Base-by-base conservation (phyloP, 2,329 filamentous ascomycete species). In the Alternaria panax region DNA sequence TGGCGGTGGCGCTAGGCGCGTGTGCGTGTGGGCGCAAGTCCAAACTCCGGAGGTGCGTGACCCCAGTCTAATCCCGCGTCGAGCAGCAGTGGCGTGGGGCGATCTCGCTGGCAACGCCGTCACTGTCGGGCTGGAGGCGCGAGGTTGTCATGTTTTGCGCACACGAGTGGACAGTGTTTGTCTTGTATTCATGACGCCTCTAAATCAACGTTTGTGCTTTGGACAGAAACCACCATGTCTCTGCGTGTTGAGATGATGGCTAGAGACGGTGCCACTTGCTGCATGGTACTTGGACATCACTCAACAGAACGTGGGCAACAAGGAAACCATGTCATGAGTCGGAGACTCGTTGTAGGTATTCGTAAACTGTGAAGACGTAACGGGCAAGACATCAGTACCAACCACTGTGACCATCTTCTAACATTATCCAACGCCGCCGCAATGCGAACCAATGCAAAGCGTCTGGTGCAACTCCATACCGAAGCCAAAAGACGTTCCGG, bases 401-500 rank as follows among this genome's bases (percentile, higher is more conserved):
- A 28, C n/a, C 4, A 27, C 18, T 24, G 25, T 30, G 14, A 58
- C 25, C n/a, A 14, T 28, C 16, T 1, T 16, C 45, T 54, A 16
- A 53, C 27, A 40, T 34, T 25, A 48, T 55, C 7, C 47, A 16
- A 63, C 60, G 60, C 63, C 60, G 38, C 53, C 30, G 54, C 60
- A 24, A 65, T 61, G 48, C 60, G 45, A 24, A 55, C 55, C 28
- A 47, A 34, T 32, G 14, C 22, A 47, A 36, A 42, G 12, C 51
- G 55, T 42, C 34, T 22, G n/a, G 45, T 42, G 34, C 38, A 40
- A 50, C 47, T 54, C 57, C 52, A 60, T 59, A 38, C 43, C 54
- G 20, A 47, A 47, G n/a, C 27, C 48, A 48, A 41, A 50, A 43
- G 34, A 51, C 27, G 46, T 56, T 11, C 20, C 5, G 28, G 24